phyloP scores from a whole-genome alignment of 106 monocot species.

The Agapanthus africanus region DNA sequence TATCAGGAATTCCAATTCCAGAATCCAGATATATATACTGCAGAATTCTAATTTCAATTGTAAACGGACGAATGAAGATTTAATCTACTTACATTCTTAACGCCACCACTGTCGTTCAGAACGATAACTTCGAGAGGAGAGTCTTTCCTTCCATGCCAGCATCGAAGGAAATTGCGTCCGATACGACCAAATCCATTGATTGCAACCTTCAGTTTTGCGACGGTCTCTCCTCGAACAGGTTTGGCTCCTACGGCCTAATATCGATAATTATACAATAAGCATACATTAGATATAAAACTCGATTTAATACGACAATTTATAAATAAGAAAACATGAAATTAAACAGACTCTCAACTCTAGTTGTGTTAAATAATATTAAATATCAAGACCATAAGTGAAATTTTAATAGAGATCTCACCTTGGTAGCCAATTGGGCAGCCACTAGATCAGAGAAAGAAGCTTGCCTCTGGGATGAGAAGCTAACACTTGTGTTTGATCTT shows the following conservation, averaged over 20 bases:
- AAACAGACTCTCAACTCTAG: no score
- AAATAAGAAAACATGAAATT: no score
- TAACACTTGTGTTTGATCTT: constrained; percentile 35
- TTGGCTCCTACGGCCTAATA: no score
- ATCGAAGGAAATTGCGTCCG: constrained; percentile 93
- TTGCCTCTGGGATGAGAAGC: constrained; percentile 39
- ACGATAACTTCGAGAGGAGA: constrained; percentile 90
- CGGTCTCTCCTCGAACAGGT: constrained; percentile 53
- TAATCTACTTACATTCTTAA: constrained; percentile 57
- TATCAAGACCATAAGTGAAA: not conserved
- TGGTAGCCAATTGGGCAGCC: constrained; percentile 46
- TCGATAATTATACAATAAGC: no score
- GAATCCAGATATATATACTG: no score
- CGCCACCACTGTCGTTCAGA: constrained; percentile 95
- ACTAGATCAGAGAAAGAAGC: constrained; percentile 57
- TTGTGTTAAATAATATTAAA: no score
- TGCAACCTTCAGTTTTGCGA: constrained; percentile 95
- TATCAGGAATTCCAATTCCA: not conserved
- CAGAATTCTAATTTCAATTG: not conserved
- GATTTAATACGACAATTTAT: no score
- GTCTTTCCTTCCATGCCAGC: constrained; percentile 93
- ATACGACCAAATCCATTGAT: constrained; percentile 97
- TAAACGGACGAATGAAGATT: not conserved
- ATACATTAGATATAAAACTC: no score
- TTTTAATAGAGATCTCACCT: constrained; percentile 30